Evolutionary conservation across 2,329 filamentous ascomycete species (phyloP).

Genomic region (Neoascochyta sp.): DNA sequence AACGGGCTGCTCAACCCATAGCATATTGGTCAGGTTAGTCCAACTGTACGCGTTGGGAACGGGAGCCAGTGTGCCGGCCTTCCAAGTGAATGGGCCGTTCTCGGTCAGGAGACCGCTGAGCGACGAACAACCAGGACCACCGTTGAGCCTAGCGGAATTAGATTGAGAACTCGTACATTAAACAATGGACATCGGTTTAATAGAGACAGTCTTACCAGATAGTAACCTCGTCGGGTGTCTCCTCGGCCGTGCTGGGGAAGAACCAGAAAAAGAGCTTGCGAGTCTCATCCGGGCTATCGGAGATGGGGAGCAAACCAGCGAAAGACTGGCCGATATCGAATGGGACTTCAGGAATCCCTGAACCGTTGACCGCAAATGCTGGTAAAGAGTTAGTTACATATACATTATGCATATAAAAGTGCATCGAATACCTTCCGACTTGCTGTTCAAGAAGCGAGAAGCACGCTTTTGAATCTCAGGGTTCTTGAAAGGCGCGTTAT

Average conservation of each 20-base stretch:
- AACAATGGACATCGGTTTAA: too few relatives aligned
- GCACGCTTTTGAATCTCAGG: slow-evolving; percentile 35
- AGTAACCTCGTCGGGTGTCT: slow-evolving; percentile 55
- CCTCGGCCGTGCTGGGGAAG: slow-evolving; percentile 55
- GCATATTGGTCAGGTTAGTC: slow-evolving; percentile 47
- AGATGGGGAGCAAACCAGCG: slow-evolving; percentile 60
- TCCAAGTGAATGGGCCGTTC: slow-evolving; percentile 60
- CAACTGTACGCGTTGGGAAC: slow-evolving; percentile 67
- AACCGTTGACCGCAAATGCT: slow-evolving; percentile 64
- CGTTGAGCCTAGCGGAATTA: slow-evolving; percentile 30
- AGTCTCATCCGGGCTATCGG: slow-evolving; percentile 47
- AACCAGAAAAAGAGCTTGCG: slow-evolving; percentile 62
- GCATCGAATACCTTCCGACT: slow-evolving; percentile 36
- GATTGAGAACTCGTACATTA: background rate
- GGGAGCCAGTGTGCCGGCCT: slow-evolving; percentile 64
- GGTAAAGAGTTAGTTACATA: slow-evolving; percentile 7
- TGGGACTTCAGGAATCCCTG: slow-evolving; percentile 61
- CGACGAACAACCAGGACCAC: slow-evolving; percentile 47
- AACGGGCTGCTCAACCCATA: slow-evolving; percentile 50
- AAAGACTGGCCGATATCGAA: slow-evolving; percentile 67
- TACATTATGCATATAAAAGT: too few relatives aligned
- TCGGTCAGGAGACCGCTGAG: slow-evolving; percentile 70
- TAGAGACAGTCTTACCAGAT: slow-evolving; percentile 49
- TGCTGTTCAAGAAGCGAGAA: slow-evolving; percentile 28
- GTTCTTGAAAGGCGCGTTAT: slow-evolving; percentile 27